Conservation (phyloP, 768 basidiomycete genomes). For the Coprinopsis marcescibilis region DNA sequence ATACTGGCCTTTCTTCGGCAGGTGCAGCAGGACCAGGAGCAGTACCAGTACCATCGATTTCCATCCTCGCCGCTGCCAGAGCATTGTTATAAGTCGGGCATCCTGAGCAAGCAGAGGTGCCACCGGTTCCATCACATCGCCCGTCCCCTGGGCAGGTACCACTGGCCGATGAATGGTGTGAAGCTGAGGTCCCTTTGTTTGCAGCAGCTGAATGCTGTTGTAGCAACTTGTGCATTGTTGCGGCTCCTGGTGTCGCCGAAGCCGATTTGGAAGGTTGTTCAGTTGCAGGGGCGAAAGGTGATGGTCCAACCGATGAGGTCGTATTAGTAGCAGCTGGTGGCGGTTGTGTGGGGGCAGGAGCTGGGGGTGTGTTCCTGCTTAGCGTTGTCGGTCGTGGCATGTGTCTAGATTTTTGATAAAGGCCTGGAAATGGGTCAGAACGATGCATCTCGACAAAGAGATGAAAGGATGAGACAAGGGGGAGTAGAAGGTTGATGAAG, state of each 20-base stretch:
- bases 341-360: conserved; percentile 8
- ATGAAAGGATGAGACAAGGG: conserved; percentile 4
- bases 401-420: conserved; percentile 80
- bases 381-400: conserved; percentile 67
- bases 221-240: conserved; percentile 13
- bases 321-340: background rate
- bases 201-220: conserved; percentile 11
- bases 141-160: conserved; percentile 99
- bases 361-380: conserved; percentile 30
- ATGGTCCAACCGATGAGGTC: conserved; percentile 5
- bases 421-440: conserved; percentile 41
- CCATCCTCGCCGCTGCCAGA: conserved; percentile 38
- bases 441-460: background rate
- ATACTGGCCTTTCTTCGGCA: conserved; percentile 8
- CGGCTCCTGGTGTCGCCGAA: conserved; percentile 1
- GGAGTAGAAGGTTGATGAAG: background rate
- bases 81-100: conserved; percentile 97
- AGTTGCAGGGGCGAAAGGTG: conserved; percentile 7
- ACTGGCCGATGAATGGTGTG: conserved; percentile 15
- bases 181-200: conserved; percentile 2
- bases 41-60: conserved; percentile 26
- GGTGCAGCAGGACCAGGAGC: conserved; percentile 11
- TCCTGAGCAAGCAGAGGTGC: conserved; percentile 86
- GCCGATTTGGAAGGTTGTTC: background rate
- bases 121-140: conserved; percentile 95